Evolutionary conservation across 2,329 filamentous ascomycete genomes (phyloP).

Genomic region (Chaetomium strumarium): DNA sequence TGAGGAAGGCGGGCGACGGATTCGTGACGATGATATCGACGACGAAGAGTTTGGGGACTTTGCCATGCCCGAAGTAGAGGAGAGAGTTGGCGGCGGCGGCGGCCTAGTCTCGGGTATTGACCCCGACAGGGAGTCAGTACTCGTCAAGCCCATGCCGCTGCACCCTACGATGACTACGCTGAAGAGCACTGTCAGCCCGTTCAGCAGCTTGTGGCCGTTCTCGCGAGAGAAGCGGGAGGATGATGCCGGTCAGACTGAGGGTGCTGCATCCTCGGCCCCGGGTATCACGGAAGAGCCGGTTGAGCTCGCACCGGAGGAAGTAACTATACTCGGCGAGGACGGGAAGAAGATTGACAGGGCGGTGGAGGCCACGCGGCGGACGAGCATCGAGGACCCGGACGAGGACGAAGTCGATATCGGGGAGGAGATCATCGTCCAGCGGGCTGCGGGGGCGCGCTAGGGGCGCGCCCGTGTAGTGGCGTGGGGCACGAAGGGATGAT

Average conservation of each 20-base stretch:
- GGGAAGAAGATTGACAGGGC: conserved; percentile 40
- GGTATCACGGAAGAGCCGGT: conserved; percentile 30
- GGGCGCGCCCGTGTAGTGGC: background rate
- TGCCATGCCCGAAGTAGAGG: conserved; percentile 53
- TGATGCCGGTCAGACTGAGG: conserved; percentile 24
- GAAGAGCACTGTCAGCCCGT: conserved; percentile 27
- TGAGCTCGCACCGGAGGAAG: conserved; percentile 19
- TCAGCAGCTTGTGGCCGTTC: conserved; percentile 55
- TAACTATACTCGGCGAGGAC: conserved; percentile 33
- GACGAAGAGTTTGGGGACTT: conserved; percentile 66
- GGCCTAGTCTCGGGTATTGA: conserved; percentile 24
- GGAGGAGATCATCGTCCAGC: conserved; percentile 23
- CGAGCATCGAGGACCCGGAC: conserved; percentile 55
- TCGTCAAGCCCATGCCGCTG: conserved; percentile 50
- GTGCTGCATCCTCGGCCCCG: conserved; percentile 23
- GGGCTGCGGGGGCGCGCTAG: conserved; percentile 1
- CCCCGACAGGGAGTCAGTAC: conserved; percentile 35
- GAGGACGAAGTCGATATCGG: conserved; percentile 39
- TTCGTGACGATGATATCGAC: conserved; percentile 49
- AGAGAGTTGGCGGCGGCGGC: background rate
- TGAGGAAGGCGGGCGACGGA: conserved; percentile 39
- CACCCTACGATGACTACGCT: conserved; percentile 34
- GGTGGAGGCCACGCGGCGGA: conserved; percentile 48
- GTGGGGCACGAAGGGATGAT: background rate
- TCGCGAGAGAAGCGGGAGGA: conserved; percentile 35